A percentile compares a stretch with the other conserved stretches of the same genome.
These are phyloP conservation scores for Agaricales sp. DNA, from an alignment of 1,284 basidiomycete species.

Conservation along the genomic window DNA sequence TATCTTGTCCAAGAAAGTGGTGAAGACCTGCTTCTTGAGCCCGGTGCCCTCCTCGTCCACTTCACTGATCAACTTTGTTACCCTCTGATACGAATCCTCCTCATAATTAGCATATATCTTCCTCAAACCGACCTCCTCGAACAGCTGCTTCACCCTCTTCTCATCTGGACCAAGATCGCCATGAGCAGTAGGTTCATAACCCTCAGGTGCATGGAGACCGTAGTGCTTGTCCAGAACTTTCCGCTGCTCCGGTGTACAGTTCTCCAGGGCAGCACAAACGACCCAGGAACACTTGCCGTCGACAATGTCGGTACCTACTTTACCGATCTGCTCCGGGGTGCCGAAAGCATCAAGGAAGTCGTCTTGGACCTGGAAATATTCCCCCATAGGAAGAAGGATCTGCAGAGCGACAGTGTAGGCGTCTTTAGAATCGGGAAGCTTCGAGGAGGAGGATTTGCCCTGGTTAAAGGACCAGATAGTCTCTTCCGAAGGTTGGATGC, in stretches of 20 bases:
- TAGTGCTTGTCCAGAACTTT: constrained; percentile 71
- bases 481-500: constrained; percentile 48
- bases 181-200: constrained; percentile 13
- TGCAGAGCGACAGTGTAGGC: constrained; percentile 76
- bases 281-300: constrained; percentile 99
- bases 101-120: constrained; percentile 57
- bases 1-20: constrained; percentile 65
- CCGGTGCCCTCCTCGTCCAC: constrained; percentile 39
- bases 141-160: constrained; percentile 56
- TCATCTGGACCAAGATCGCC: constrained; percentile 22
- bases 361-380: constrained; percentile 99
- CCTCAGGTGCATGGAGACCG: constrained; percentile 38
- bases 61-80: constrained; percentile 58
- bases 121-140: constrained; percentile 50
- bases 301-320: constrained; percentile 95
- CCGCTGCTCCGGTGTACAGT: constrained; percentile 46
- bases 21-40: constrained; percentile 60
- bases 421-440: constrained; percentile 19
- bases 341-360: constrained; percentile 95
- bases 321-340: constrained; percentile 88
- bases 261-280: constrained; percentile 79
- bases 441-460: constrained; percentile 25
- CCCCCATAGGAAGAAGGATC: constrained; percentile 89
- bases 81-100: constrained; percentile 56
- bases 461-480: neutral